A percentile compares a stretch with the other conserved stretches of the same genome.
Conservation (phyloP, 148 eudicot species). For the Rhododendron mucronatum region DNA sequence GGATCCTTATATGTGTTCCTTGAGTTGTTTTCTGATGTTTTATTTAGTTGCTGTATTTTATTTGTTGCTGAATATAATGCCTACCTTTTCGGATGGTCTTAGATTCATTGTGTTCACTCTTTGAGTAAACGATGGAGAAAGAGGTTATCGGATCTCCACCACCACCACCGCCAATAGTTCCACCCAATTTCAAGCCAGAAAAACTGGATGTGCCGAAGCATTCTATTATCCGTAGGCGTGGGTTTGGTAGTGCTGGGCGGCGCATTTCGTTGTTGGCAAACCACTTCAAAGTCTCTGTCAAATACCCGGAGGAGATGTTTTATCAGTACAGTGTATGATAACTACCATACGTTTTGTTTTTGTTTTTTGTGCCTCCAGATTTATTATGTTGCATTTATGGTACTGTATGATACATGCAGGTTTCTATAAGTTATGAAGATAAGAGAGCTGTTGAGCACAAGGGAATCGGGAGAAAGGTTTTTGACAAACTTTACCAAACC, state of each 20-base stretch:
- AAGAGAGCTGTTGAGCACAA: conserved; percentile 45
- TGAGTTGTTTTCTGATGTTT: neutral
- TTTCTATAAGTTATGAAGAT: conserved; percentile 53
- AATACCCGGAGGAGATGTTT: conserved; percentile 39
- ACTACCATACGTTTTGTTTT: neutral
- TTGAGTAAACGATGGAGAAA: conserved; percentile 31
- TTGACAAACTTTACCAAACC: conserved; percentile 49
- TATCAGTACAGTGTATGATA: conserved; percentile 64
- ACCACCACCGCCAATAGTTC: conserved; percentile 37
- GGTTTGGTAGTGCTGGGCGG: conserved; percentile 61
- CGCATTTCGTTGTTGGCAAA: conserved; percentile 51
- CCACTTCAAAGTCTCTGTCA: conserved; percentile 63
- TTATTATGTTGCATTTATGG: conserved; percentile 2
- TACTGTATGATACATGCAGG: conserved; percentile 39
- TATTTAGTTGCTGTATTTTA: neutral
- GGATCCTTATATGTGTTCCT: neutral
- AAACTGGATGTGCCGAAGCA: conserved; percentile 32
- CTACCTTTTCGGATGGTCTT: neutral
- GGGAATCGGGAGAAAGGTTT: conserved; percentile 43
- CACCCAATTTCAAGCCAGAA: conserved; percentile 25
- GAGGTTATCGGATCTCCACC: conserved; percentile 24
- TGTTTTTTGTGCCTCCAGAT: neutral
- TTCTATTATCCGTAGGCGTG: conserved; percentile 60
- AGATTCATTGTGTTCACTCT: neutral
- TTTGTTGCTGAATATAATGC: neutral